phyloP scores from a whole-genome alignment of 163 green algal genomes.

The Smithsoniella earleae region DNA sequence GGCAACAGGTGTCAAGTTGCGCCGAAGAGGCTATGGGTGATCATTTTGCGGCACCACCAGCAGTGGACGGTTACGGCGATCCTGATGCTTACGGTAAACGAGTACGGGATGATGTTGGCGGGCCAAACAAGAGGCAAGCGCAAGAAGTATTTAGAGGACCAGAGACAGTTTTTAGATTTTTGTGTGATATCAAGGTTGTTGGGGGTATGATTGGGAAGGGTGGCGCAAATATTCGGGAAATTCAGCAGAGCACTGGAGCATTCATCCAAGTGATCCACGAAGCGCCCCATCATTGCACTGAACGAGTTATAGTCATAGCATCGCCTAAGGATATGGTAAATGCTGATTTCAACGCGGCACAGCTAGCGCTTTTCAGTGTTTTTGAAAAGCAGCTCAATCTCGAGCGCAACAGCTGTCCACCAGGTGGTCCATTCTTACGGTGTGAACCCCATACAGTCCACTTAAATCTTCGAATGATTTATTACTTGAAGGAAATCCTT shows the following conservation, averaged over 20 bases:
- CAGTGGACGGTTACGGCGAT: neutral
- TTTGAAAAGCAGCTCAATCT: slow-evolving; percentile 18
- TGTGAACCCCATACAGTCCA: neutral
- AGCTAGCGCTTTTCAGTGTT: slow-evolving; percentile 21
- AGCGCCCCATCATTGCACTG: neutral
- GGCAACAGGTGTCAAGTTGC: too few species aligned
- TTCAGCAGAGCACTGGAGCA: slow-evolving; percentile 25
- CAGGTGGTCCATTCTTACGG: slow-evolving; percentile 14
- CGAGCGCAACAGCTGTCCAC: slow-evolving; percentile 2
- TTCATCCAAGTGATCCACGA: slow-evolving; percentile 29
- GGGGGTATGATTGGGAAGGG: slow-evolving; percentile 23
- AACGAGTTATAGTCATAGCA: slow-evolving; percentile 15
- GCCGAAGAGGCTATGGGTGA: too few species aligned
- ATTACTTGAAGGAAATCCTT: too few species aligned
- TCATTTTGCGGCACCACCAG: neutral
- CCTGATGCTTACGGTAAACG: slow-evolving; percentile 1
- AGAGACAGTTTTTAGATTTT: slow-evolving; percentile 6
- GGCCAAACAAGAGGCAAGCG: neutral
- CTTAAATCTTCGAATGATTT: neutral
- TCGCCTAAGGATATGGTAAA: neutral
- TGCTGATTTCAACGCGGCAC: slow-evolving; percentile 15
- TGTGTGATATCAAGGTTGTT: slow-evolving; percentile 24
- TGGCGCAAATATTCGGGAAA: neutral
- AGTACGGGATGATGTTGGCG: neutral
- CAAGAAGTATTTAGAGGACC: neutral